Evolutionary conservation across 495 filamentous ascomycete species (phyloP).

Genomic region (Pyrenopolyporus hunteri): DNA sequence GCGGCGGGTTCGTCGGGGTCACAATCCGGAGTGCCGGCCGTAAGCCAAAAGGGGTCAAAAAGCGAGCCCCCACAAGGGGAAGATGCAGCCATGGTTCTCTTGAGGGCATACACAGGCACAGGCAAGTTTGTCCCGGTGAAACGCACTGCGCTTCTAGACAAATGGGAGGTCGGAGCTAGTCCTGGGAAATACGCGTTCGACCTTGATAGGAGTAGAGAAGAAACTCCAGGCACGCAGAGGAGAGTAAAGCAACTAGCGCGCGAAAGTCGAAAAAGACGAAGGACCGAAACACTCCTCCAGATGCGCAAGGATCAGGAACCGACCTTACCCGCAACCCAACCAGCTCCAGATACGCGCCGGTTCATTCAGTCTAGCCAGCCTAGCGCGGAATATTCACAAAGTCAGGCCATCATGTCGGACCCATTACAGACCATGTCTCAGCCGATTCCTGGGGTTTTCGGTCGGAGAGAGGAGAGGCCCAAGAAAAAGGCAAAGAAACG

Average conservation of each 20-base stretch:
- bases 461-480: conserved; percentile 38
- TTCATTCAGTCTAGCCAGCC: conserved; percentile 36
- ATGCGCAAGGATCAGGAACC: conserved; percentile 27
- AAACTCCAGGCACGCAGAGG: conserved; percentile 30
- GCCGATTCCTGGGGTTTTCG: conserved; percentile 47
- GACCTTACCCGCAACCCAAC: conserved; percentile 39
- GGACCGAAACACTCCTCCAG: conserved; percentile 34
- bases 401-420: conserved; percentile 28
- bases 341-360: conserved; percentile 22
- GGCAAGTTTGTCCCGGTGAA: conserved; percentile 37
- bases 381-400: conserved; percentile 15
- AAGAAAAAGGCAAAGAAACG: conserved; percentile 43
- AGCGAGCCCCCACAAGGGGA: conserved; percentile 16
- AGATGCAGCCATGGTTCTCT: conserved; percentile 38
- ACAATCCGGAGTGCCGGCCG: conserved; percentile 13
- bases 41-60: conserved; percentile 15
- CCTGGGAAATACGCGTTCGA: conserved; percentile 38
- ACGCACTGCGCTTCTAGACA: conserved; percentile 37
- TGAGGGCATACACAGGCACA: conserved; percentile 40
- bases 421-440: conserved; percentile 47
- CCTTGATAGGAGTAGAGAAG: conserved; percentile 31
- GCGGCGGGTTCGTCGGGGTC: conserved; percentile 20
- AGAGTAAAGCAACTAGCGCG: conserved; percentile 35
- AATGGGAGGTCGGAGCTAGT: conserved; percentile 38
- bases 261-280: conserved; percentile 37